Evolutionary conservation across 352 stramenopile species (phyloP), one percentile per base, ranked within the genome.

Genomic region (Aphanomyces astaci): DNA sequence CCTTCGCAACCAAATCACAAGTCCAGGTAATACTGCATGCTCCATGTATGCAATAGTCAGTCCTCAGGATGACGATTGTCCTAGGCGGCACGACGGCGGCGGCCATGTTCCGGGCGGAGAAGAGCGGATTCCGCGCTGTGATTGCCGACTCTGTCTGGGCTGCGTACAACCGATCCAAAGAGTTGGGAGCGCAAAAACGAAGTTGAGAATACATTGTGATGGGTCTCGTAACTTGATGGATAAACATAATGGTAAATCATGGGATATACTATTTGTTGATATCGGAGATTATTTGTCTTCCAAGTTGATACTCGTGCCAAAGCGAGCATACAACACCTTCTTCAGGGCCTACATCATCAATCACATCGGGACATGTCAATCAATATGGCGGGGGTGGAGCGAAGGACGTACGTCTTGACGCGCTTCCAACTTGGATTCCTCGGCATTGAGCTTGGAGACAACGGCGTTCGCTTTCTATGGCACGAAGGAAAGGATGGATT

Each of bases 241-340:
- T 39, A 24, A n/a, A n/a, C n/a, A n/a, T n/a, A n/a, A n/a, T n/a
- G n/a, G n/a, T n/a, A n/a, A n/a, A n/a, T n/a, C n/a, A n/a, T n/a
- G n/a, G n/a, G n/a, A n/a, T n/a, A n/a, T n/a, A n/a, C n/a, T 4
- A 19, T 62, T 10, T 62, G 24, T n/a, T 28, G 24, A 43, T 2
- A 0, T n/a, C 17, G n/a, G n/a, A n/a, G n/a, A 53, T 43, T 87
- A 95, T 74, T 87, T 95, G 71, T 94, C 94, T 82, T 98, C 96
- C 36, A 99, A 77, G 78, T 99, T 98, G 68, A 99, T 99, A 67
- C 84, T 97, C 66, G 95, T 89, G 46, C 96, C 96, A 75, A 99
- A 99, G 72, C 96, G 83, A 39, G 80, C 82, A 82, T 99, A 99
- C 51, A 99, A 80, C 55, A 91, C 72, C 73, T 96, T 97, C 78